These are phyloP conservation scores for Colletotrichum tabaci DNA, from an alignment of 2,329 filamentous ascomycete species.

Conservation along the genomic window DNA sequence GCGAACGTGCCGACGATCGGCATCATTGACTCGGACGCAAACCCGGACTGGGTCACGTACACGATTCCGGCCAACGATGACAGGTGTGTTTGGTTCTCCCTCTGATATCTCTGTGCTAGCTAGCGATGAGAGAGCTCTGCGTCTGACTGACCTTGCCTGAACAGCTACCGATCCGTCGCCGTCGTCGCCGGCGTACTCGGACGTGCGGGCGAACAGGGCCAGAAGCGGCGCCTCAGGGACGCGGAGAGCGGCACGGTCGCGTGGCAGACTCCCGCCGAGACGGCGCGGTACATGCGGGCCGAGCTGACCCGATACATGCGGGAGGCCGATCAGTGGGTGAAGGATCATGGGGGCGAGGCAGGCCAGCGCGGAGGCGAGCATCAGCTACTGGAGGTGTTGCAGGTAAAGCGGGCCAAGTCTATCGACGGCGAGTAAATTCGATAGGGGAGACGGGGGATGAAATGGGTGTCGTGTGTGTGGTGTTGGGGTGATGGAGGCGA, in stretches of 20 bases:
- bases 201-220: constrained; percentile 84
- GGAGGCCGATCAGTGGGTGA: constrained; percentile 55
- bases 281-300: constrained; percentile 56
- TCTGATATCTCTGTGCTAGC: neutral
- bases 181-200: constrained; percentile 90
- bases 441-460: neutral
- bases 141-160: neutral
- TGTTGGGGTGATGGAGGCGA: neutral
- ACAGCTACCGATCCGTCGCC: constrained; percentile 83
- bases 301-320: constrained; percentile 47
- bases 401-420: constrained; percentile 28
- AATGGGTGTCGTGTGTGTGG: neutral
- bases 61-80: constrained; percentile 98
- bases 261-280: constrained; percentile 68
- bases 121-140: neutral
- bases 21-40: constrained; percentile 92
- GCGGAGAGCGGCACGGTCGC: constrained; percentile 75
- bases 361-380: constrained; percentile 53
- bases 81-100: constrained; percentile 69
- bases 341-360: constrained; percentile 50
- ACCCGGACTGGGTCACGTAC: constrained; percentile 96
- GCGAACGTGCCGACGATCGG: constrained; percentile 95
- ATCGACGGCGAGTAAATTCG: constrained; percentile 14
- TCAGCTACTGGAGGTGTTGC: constrained; percentile 51
- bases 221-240: constrained; percentile 74